phyloP scores from a whole-genome alignment of 345 rosid genomes.

The Adansonia digitata region DNA sequence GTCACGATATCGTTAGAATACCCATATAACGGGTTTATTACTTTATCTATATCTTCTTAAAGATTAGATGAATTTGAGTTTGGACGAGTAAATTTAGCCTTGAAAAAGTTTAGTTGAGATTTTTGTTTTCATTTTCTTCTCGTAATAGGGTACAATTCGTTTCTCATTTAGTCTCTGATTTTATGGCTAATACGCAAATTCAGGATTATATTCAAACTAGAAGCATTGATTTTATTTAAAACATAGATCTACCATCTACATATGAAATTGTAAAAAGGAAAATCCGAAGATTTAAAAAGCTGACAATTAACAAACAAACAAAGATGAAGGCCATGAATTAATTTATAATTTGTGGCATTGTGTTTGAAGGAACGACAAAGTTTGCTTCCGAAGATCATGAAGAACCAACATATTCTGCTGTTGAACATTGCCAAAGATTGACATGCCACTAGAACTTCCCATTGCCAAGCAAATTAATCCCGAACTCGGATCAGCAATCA shows the following conservation, averaged over 20 bases:
- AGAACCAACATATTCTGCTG: conserved; percentile 75
- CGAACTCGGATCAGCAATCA: conserved; percentile 56
- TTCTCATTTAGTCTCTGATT: background rate
- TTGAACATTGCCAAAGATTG: conserved; percentile 85
- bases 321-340: background rate
- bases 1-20: too few relatives aligned
- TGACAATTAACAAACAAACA: background rate
- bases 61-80: too few relatives aligned
- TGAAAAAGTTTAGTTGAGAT: too few relatives aligned
- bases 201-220: background rate
- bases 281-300: too few relatives aligned
- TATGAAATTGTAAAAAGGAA: background rate
- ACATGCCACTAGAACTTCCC: conserved; percentile 80
- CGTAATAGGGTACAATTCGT: background rate
- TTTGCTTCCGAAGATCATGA: conserved; percentile 65
- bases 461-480: conserved; percentile 81
- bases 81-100: too few relatives aligned
- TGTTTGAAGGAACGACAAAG: conserved; percentile 63
- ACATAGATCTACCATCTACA: background rate
- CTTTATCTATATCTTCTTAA: too few relatives aligned
- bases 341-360: conserved; percentile 57
- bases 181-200: background rate
- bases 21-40: too few relatives aligned
- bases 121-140: background rate
- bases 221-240: background rate